Conservation (phyloP, 768 basidiomycete genomes). For the Suillus variegatus region DNA sequence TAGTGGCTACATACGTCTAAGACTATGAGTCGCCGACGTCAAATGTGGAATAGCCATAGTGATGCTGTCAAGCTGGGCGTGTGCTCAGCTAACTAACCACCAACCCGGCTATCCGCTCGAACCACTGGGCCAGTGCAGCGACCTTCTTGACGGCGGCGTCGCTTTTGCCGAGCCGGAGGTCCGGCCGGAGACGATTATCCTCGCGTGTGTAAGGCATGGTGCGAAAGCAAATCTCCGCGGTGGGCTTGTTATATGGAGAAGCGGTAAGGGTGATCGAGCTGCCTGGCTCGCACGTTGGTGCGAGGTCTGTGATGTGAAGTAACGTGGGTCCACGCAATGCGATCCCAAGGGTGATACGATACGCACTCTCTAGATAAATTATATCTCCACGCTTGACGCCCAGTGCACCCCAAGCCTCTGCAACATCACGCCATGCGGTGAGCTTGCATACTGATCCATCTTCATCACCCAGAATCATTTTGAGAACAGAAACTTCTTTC, state of each 20-base stretch:
- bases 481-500: slow-evolving; percentile 65
- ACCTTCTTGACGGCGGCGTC: slow-evolving; percentile 72
- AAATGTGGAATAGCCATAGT: not conserved
- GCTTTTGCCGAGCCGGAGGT: slow-evolving; percentile 68
- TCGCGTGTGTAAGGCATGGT: slow-evolving; percentile 66
- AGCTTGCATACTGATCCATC: slow-evolving; percentile 67
- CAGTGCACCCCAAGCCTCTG: slow-evolving; percentile 66
- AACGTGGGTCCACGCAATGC: not conserved
- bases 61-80: not conserved
- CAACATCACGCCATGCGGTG: slow-evolving; percentile 77
- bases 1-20: not conserved
- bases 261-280: slow-evolving; percentile 59
- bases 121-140: slow-evolving; percentile 66
- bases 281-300: slow-evolving; percentile 44
- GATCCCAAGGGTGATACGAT: not conserved
- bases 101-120: slow-evolving; percentile 67
- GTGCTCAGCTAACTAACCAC: not conserved
- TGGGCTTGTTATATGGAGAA: slow-evolving; percentile 65
- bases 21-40: not conserved
- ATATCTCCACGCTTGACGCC: slow-evolving; percentile 71
- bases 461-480: slow-evolving; percentile 74
- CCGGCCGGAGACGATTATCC: slow-evolving; percentile 66
- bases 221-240: slow-evolving; percentile 72
- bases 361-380: slow-evolving; percentile 67
- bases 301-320: slow-evolving; percentile 47